These are phyloP conservation scores for Calonectria hongkongensis DNA, from an alignment of 2,329 filamentous ascomycete species.

Conservation along the genomic window DNA sequence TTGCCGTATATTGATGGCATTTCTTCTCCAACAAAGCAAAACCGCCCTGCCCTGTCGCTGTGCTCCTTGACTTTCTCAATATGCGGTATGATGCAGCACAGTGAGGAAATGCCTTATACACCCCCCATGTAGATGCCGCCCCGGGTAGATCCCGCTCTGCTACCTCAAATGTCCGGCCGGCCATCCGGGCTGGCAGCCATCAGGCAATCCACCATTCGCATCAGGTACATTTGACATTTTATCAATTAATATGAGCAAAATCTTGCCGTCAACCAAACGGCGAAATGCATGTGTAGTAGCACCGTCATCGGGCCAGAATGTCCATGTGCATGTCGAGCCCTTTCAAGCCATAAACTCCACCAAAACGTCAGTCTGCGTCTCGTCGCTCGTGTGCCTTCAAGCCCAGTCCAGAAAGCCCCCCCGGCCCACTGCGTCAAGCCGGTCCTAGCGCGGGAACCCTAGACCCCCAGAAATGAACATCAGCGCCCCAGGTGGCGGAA, in stretches of 20 bases:
- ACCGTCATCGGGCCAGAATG: slow-evolving; percentile 22
- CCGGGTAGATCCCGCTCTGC: slow-evolving; percentile 39
- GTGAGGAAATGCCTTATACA: slow-evolving; percentile 5
- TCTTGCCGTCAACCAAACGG: background rate
- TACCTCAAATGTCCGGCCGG: slow-evolving; percentile 26
- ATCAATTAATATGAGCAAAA: slow-evolving; percentile 17
- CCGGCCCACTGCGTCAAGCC: slow-evolving; percentile 8
- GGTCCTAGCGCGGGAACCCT: slow-evolving; percentile 25
- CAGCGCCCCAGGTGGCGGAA: slow-evolving; percentile 19
- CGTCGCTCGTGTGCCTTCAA: slow-evolving; percentile 35
- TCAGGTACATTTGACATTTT: slow-evolving; percentile 6
- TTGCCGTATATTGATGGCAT: background rate
- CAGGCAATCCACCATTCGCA: slow-evolving; percentile 8
- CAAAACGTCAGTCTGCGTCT: slow-evolving; percentile 16
- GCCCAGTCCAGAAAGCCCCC: slow-evolving; percentile 31
- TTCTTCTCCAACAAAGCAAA: background rate
- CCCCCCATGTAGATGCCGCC: slow-evolving; percentile 22
- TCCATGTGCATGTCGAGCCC: background rate
- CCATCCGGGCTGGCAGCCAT: slow-evolving; percentile 26
- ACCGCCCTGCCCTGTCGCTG: slow-evolving; percentile 8
- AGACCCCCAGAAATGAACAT: slow-evolving; percentile 31
- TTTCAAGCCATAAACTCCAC: slow-evolving; percentile 28
- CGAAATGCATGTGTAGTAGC: background rate
- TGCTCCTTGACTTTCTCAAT: background rate
- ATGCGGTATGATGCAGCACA: slow-evolving; percentile 13